Evolutionary conservation across 2,329 filamentous ascomycete genomes (phyloP).

Genomic region (Aspergillus flavus): DNA sequence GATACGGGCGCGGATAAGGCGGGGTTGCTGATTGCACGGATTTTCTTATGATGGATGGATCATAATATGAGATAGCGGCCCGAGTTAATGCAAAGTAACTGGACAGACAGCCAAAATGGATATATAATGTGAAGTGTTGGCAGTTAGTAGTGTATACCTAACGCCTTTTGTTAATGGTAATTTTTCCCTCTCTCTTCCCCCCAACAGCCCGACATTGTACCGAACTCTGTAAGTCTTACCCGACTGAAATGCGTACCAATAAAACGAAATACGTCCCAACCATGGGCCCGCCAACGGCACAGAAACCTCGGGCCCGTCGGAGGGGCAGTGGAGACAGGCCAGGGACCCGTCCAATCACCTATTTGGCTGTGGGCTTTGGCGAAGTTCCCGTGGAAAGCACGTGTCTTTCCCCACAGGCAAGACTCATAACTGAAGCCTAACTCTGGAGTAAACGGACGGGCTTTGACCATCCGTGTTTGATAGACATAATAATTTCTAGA

Average conservation of each 20-base stretch:
- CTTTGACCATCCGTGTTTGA: neutral
- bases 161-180: neutral
- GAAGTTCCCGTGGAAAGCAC: neutral
- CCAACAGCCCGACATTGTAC: neutral
- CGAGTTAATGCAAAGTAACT: slow-evolving; percentile 1
- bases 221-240: neutral
- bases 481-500: neutral
- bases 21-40: neutral
- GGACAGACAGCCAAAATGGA: neutral
- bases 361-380: neutral
- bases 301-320: neutral
- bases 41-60: neutral
- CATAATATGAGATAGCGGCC: neutral
- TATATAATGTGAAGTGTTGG: neutral
- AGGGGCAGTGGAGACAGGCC: neutral
- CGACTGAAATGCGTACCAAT: neutral
- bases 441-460: neutral
- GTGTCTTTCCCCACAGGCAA: slow-evolving; percentile 1
- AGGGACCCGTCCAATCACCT: neutral
- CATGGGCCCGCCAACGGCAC: neutral
- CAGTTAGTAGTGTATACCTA: neutral
- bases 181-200: neutral
- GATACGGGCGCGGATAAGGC: neutral
- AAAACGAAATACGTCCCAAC: neutral
- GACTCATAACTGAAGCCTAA: neutral